A percentile compares a stretch with the other conserved stretches of the same genome.
These are phyloP conservation scores for Cryptococcus sp. DNA, from an alignment of 1,284 basidiomycete genomes.

Conservation along the genomic window DNA sequence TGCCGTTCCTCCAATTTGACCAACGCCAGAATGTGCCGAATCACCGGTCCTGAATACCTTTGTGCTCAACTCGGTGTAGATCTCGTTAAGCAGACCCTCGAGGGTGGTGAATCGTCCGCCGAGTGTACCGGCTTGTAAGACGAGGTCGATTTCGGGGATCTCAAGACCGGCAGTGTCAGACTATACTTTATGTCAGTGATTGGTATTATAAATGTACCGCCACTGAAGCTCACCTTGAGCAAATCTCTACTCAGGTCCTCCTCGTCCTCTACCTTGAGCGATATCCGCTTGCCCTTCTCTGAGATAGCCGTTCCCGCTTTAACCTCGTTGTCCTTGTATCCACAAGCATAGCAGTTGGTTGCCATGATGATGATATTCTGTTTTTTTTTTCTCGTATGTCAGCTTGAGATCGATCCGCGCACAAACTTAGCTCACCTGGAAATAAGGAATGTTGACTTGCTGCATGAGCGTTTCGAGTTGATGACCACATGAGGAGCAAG, in stretches of 20 bases:
- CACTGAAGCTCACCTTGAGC: conserved; percentile 66
- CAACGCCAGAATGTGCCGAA: conserved; percentile 40
- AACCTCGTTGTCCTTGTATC: conserved; percentile 97
- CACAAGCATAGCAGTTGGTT: conserved; percentile 91
- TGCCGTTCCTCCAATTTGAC: conserved; percentile 42
- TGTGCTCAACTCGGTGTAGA: conserved; percentile 91
- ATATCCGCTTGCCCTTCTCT: conserved; percentile 79
- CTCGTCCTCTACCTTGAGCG: conserved; percentile 83
- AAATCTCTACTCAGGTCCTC: conserved; percentile 95
- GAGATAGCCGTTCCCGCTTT: conserved; percentile 92
- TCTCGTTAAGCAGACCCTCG: conserved; percentile 90
- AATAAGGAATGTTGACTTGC: conserved; percentile 95
- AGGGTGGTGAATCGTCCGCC: conserved; percentile 98
- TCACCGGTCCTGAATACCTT: conserved; percentile 72
- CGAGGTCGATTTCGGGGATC: conserved; percentile 94
- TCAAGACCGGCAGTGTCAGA: conserved; percentile 87
- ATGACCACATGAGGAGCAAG: conserved; percentile 86
- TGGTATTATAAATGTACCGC: too few species aligned
- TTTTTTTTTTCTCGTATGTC: background rate
- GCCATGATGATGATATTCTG: conserved; percentile 98
- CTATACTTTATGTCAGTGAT: conserved; percentile 52
- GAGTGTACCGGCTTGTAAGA: conserved; percentile 87
- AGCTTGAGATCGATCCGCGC: background rate
- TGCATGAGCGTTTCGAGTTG: conserved; percentile 89
- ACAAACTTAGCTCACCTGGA: conserved; percentile 75